Evolutionary conservation across 2,329 filamentous ascomycete genomes (phyloP).

Genomic region (Aureobasidium sp.): DNA sequence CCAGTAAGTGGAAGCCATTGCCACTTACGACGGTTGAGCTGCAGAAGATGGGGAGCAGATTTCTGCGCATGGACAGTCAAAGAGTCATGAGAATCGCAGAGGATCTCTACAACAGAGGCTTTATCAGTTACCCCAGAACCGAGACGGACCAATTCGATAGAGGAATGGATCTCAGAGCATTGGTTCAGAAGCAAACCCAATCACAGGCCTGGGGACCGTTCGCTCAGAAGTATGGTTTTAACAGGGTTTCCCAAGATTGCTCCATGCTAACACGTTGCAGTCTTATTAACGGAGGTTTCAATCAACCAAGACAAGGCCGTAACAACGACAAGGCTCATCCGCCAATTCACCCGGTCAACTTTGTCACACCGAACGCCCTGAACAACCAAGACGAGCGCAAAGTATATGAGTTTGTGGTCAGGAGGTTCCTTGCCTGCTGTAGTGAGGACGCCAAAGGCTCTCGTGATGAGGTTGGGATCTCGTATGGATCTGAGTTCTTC

Average conservation of each 20-base stretch:
- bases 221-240: slow-evolving; percentile 46
- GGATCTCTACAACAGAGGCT: slow-evolving; percentile 82
- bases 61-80: slow-evolving; percentile 85
- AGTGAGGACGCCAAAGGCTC: slow-evolving; percentile 87
- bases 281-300: slow-evolving; percentile 69
- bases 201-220: slow-evolving; percentile 73
- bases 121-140: slow-evolving; percentile 94
- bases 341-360: slow-evolving; percentile 93
- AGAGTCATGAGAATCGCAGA: slow-evolving; percentile 85
- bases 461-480: slow-evolving; percentile 75
- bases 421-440: slow-evolving; percentile 90
- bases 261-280: slow-evolving; percentile 22
- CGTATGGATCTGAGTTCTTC: slow-evolving; percentile 79
- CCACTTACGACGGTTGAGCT: slow-evolving; percentile 93
- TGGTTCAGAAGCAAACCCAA: slow-evolving; percentile 78
- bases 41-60: slow-evolving; percentile 87
- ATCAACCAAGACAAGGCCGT: slow-evolving; percentile 70
- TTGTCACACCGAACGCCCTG: slow-evolving; percentile 57
- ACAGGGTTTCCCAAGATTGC: no score
- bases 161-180: slow-evolving; percentile 71
- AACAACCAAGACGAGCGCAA: slow-evolving; percentile 61
- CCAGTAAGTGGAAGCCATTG: slow-evolving; percentile 87
- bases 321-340: slow-evolving; percentile 97
- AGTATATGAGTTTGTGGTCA: slow-evolving; percentile 87
- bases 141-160: slow-evolving; percentile 94